These are phyloP conservation scores for Trametes cinnabarina DNA, from an alignment of 768 basidiomycete species.

Conservation along the genomic window DNA sequence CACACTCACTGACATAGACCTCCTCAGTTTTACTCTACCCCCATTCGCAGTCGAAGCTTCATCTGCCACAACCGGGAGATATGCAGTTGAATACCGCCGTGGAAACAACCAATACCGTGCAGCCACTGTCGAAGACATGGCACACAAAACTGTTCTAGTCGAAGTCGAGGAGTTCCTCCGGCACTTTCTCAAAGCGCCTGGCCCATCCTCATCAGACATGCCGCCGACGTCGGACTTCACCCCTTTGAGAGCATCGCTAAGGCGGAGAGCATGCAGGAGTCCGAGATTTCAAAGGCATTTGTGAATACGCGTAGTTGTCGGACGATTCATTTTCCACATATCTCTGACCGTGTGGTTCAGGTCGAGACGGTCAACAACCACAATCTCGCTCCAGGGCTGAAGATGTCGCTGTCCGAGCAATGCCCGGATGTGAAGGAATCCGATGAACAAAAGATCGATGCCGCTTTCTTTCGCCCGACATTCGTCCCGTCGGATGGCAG, in stretches of 20 bases:
- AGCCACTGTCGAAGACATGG: constrained; percentile 1
- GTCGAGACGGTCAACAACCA: not conserved
- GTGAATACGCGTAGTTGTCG: not conserved
- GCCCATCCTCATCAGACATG: not conserved
- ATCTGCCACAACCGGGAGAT: too few relatives aligned
- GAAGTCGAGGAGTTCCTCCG: not conserved
- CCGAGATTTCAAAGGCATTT: not conserved
- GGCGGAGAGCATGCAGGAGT: not conserved
- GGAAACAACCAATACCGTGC: not conserved
- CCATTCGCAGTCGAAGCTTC: too few relatives aligned
- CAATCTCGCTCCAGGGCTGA: not conserved
- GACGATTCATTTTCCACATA: too few relatives aligned
- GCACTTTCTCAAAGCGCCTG: not conserved
- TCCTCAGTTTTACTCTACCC: too few relatives aligned
- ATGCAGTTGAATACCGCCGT: too few relatives aligned
- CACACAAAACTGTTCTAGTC: not conserved
- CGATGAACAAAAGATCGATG: constrained; percentile 1
- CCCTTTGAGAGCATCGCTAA: not conserved
- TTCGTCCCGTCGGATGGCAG: not conserved
- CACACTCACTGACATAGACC: too few relatives aligned
- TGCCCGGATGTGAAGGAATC: not conserved
- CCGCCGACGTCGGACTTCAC: not conserved
- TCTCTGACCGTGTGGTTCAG: not conserved
- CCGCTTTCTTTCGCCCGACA: not conserved
- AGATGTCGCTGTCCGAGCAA: not conserved